Percentiles rank a stretch among this genome's conserved stretches.
phyloP scores from a whole-genome alignment of 2,329 filamentous ascomycete genomes.

The Aspergillus pseudoviridinutans region DNA sequence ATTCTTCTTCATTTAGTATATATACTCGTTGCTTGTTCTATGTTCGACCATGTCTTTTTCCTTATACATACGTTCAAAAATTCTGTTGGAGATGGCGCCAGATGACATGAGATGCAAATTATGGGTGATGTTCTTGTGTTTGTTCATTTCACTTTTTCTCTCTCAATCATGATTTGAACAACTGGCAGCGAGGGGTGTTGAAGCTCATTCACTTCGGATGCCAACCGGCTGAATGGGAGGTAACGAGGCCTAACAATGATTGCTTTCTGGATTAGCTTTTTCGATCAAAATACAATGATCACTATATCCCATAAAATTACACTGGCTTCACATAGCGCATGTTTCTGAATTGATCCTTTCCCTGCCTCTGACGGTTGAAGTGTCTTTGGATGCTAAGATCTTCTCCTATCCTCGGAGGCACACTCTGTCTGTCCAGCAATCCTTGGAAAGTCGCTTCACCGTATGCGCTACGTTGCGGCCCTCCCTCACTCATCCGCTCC shows the following conservation, averaged over 20 bases:
- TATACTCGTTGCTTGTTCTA: slow-evolving; percentile 3
- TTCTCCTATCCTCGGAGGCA: too few relatives aligned
- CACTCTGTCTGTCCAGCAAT: too few relatives aligned
- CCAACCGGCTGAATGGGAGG: not conserved
- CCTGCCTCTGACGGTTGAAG: too few relatives aligned
- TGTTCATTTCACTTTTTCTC: slow-evolving; percentile 4
- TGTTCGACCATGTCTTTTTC: slow-evolving; percentile 1
- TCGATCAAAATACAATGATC: not conserved
- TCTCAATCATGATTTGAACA: slow-evolving; percentile 7
- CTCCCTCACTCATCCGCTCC: too few relatives aligned
- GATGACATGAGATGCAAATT: slow-evolving; percentile 1
- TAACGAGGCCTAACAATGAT: not conserved
- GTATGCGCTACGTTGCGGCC: too few relatives aligned
- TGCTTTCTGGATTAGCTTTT: not conserved
- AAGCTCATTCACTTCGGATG: slow-evolving; percentile 11
- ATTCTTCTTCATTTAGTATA: slow-evolving; percentile 6
- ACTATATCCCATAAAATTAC: too few relatives aligned
- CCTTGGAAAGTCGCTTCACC: too few relatives aligned
- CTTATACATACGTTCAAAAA: slow-evolving; percentile 1
- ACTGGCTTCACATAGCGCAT: too few relatives aligned
- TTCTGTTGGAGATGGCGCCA: too few relatives aligned
- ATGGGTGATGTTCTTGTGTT: slow-evolving; percentile 1
- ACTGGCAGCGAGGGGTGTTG: slow-evolving; percentile 25
- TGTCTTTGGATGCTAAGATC: too few relatives aligned
- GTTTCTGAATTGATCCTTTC: too few relatives aligned